A percentile compares a stretch with the other conserved stretches of the same genome.
Conservation (phyloP, 345 rosid species). For the Sapria himalayana region DNA sequence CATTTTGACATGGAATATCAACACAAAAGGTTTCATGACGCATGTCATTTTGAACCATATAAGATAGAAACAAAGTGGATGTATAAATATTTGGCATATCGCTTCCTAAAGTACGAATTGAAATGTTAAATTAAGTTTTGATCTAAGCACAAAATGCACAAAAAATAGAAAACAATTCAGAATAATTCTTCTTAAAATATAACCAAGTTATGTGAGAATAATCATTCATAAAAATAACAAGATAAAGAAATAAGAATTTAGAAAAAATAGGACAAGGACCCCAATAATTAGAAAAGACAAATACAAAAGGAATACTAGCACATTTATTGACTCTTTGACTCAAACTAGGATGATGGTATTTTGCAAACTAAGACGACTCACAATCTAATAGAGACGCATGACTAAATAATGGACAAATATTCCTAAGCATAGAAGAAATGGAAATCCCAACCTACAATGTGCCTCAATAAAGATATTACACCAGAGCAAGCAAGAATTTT, state of each 20-base stretch:
- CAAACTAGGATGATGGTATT: not conserved
- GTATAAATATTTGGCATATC: not conserved
- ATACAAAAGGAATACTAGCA: not conserved
- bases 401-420: not conserved
- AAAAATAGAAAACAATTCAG: not conserved
- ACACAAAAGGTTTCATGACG: not conserved
- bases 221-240: not conserved
- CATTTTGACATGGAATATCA: not conserved
- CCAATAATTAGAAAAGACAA: not conserved
- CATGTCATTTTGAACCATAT: not conserved
- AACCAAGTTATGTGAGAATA: not conserved
- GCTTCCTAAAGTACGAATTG: not conserved
- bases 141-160: not conserved
- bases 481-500: not conserved
- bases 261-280: not conserved
- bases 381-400: not conserved
- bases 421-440: not conserved
- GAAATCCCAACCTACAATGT: not conserved
- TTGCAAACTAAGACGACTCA: not conserved
- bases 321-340: not conserved
- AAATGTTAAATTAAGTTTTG: not conserved
- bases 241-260: not conserved
- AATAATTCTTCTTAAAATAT: not conserved
- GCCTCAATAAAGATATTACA: not conserved
- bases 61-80: not conserved